Evolutionary conservation across 164 flowering plant genomes (phyloP), one percentile per base, ranked within the genome.

Genomic region (Liquidambar formosana): DNA sequence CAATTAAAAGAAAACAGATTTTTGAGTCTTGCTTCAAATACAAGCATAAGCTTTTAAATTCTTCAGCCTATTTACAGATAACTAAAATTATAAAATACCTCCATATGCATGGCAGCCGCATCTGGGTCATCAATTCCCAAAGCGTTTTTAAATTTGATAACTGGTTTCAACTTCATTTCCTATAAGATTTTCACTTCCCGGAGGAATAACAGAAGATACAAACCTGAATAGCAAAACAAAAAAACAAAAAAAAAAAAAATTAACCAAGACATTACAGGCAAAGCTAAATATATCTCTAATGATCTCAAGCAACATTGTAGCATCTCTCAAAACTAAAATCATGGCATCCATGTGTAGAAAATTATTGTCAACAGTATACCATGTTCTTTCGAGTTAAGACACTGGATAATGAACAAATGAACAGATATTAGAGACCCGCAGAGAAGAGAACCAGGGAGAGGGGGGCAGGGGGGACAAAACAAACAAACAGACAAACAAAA

Each of bases 81-180:
- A 14, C 53, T 25, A 23, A 21, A n/a, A n/a, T n/a, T 41, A 46
- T 45, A 47, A 21, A 28, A 16, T 74, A 96, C 99, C 97, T 96
- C 99, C 86, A 96, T 81, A 82, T 96, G 99, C 88, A 93, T 86
- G 57, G 83, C 71, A 51, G 99, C 99, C 21, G 99, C 99, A 75
- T 96, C 98, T 22, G 99, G 99, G 52, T 96, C 98, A 81, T 96
- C 99, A 71, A 96, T 90, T 25, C 97, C 99, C 72, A 96, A 78
- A 64, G 97, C 82, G 77, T 66, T 88, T 72, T 93, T 96, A 68
- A 93, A 96, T 38, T 82, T 81, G 48, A 83, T 57, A 4, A 96
- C n/a, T 93, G 9, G 79, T 81, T n/a, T 90, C 97, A 72, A 85
- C 97, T 82, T 96, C 99, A 73, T 82, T 72, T 28, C 99, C 99